These are phyloP conservation scores for Schizochytrium sp. DNA, from an alignment of 108 stramenopile species.

Conservation along the genomic window DNA sequence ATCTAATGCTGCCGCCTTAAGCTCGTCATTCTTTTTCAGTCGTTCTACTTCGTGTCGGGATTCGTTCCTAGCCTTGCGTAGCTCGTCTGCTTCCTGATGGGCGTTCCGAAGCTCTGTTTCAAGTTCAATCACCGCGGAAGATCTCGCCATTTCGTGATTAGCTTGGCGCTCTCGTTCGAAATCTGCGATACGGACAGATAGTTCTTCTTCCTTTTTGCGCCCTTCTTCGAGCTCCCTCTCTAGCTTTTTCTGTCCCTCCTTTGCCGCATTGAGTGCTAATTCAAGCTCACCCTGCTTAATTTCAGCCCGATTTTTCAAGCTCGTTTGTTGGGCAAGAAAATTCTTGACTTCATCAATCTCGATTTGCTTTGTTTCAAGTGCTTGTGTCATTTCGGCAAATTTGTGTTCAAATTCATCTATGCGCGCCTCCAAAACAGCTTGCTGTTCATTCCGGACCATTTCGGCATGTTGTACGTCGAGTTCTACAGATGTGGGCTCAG, in stretches of 20 bases:
- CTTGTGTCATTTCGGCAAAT: background rate
- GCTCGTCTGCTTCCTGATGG: constrained; percentile 27
- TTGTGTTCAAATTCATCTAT: background rate
- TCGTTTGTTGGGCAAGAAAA: constrained; percentile 8
- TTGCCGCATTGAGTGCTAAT: background rate
- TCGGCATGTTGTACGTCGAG: background rate
- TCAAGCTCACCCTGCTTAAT: constrained; percentile 42
- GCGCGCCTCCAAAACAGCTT: background rate
- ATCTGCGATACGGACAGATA: background rate
- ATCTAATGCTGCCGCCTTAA: constrained; percentile 20
- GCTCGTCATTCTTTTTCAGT: background rate
- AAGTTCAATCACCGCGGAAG: constrained; percentile 27
- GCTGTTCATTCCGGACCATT: background rate
- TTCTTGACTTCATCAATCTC: background rate
- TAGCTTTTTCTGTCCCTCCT: background rate
- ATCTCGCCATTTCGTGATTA: background rate
- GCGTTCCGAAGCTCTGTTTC: constrained; percentile 44
- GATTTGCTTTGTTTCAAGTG: background rate
- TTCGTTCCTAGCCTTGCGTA: background rate
- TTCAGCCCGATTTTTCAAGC: constrained; percentile 33
- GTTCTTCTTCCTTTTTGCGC: background rate
- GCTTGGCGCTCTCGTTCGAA: constrained; percentile 31
- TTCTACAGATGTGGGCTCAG: background rate
- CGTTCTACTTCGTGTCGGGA: background rate
- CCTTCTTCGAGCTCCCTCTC: background rate